Percentiles rank a stretch among this genome's conserved stretches.
phyloP scores from a whole-genome alignment of 768 basidiomycete genomes.

The Tephrocybe sp. region DNA sequence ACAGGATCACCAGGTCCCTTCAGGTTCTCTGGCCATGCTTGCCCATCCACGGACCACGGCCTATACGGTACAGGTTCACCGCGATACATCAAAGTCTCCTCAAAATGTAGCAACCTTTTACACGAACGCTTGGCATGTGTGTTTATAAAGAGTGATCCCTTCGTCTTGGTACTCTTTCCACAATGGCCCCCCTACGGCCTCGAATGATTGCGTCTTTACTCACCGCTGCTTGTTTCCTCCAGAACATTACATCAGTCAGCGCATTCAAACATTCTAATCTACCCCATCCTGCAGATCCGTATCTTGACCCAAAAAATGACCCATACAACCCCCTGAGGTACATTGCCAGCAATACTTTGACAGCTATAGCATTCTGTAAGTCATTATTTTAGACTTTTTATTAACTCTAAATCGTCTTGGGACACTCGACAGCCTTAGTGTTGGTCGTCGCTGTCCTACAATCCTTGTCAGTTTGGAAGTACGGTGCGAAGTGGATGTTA shows the following conservation, averaged over 20 bases:
- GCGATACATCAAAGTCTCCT: too few species aligned
- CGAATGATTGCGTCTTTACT: not conserved
- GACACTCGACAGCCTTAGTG: slow-evolving; percentile 27
- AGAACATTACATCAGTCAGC: slow-evolving; percentile 9
- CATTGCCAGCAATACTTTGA: slow-evolving; percentile 52
- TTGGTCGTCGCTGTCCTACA: slow-evolving; percentile 41
- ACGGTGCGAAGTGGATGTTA: slow-evolving; percentile 57
- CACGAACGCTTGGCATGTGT: not conserved
- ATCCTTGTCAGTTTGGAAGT: slow-evolving; percentile 37
- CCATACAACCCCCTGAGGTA: slow-evolving; percentile 52
- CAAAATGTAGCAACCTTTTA: too few species aligned
- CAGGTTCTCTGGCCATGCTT: too few species aligned
- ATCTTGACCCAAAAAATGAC: slow-evolving; percentile 48
- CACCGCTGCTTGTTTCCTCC: not conserved
- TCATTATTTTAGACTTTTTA: not conserved
- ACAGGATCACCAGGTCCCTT: too few species aligned
- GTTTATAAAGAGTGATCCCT: not conserved
- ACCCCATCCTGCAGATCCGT: slow-evolving; percentile 37
- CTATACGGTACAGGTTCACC: too few species aligned
- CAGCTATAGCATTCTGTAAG: slow-evolving; percentile 47
- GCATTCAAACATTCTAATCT: slow-evolving; percentile 17
- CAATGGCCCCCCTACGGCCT: not conserved
- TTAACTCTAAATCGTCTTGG: not conserved
- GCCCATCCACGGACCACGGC: too few species aligned
- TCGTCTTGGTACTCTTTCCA: not conserved